Evolutionary conservation across 768 basidiomycete species (phyloP), one percentile per base, ranked within the genome.

Genomic region (Amanita polypyramis): DNA sequence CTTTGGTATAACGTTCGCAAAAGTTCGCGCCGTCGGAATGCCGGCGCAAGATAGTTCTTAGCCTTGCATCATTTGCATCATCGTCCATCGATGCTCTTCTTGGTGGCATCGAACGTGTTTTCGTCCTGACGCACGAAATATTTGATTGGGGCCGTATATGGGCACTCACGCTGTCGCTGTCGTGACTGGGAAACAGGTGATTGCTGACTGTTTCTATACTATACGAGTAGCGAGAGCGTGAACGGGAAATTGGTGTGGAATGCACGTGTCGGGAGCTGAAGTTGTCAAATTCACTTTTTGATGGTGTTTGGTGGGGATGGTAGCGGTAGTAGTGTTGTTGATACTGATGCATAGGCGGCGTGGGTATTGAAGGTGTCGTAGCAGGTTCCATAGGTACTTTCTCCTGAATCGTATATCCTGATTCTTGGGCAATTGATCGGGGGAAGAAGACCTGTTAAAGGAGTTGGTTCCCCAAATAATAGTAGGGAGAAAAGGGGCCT

Each of bases 391-490:
- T 51, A 20, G 56, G 58, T 11, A 65, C 54, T 39, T 58, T 50
- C 14, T 65, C 52, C 42, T 73, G 74, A 19, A 72, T 68, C 49
- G 64, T 70, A 65, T 84, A 82, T 2, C 81, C 84, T 4, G 73
- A 66, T 62, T 85, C 83, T 21, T 67, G 69, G 3, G 75, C 74
- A 47, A 85, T 70, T 2, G 84, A 84, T 38, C 83, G 82, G 30
- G 85, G 85, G 67, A 87, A 87, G 66, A 87, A 87, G 36, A 87
- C 74, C 83, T 85, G 41, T 7, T 14, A 40, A 41, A 9, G 38
- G 25, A 25, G 8, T 56, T 50, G 45, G 32, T 15, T 35, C 27
- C 19, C 43, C 51, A 17, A 17, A 30, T 38, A 19, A 11, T 41
- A 43, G 20, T 27, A 27, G 7, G 4, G 33, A 19, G 25, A 15